Evolutionary conservation across 2,329 filamentous ascomycete genomes (phyloP), one percentile per base, ranked within the genome.

Genomic region (Fusarium sp.): DNA sequence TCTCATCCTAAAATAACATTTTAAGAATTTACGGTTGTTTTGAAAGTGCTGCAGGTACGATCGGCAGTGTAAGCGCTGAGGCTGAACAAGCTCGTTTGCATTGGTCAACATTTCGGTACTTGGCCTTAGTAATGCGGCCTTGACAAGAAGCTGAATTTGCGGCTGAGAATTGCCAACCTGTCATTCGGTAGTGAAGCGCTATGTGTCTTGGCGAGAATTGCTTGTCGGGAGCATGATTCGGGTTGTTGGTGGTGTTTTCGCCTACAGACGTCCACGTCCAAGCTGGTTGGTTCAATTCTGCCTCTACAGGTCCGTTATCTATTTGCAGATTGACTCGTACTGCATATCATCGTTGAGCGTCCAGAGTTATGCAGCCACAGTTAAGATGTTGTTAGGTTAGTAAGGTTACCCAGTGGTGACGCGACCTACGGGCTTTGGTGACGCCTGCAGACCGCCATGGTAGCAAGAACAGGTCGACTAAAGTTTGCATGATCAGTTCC

Each of bases 11-110:
- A 29, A 40, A 53, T 22, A 22, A 10, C 6, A 5, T 53, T 16
- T 20, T 9, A 5, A 13, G 4, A 27, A 12, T 12, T 22, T 29
- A 12, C 2, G 5, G 22, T 53, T 22, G 8, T 29, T 6, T 10
- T 53, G 18, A 22, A 27, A n/a, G 13, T 27, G 8, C 49, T 53
- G 32, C 49, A 53, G 49, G 49, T 53, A 43, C 49, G 24, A 29
- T 53, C 49, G 34, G n/a, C 34, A 22, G 18, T 16, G 18, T 43
- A 53, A 53, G 49, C 49, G 49, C 49, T 22, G 49, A 22, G 49
- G 49, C 49, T 53, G 32, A 53, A 43, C 34, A 34, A 18, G 8
- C 10, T n/a, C 7, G 6, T 4, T 41, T 34, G 24, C 20, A 53
- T 53, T 53, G 32, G 49, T 18, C 13, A 3, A 25, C 18, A 4